Base-by-base conservation (phyloP, 2,329 filamentous ascomycete species). In the Epichloe hybrida region DNA sequence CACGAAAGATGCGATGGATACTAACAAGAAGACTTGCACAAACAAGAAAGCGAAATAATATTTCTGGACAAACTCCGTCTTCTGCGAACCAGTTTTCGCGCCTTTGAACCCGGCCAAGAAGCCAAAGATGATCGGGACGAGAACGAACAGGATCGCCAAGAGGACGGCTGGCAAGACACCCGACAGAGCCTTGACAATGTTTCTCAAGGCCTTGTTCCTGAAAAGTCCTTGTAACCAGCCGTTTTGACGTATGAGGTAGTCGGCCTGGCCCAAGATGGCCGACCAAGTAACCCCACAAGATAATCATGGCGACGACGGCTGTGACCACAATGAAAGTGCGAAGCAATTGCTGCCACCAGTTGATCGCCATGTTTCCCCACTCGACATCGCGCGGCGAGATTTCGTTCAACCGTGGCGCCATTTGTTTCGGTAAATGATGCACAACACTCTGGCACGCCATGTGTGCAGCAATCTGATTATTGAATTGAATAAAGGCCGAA, bases 401-500 rank as follows among this genome's bases (percentile, higher is more conserved):
- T 63, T 98, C 93, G n/a, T 95, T 86, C 40, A 87, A 78, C 31
- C 93, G 81, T 0, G 93, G 93, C 1, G 88, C 79, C 93, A 98
- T 98, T 44, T 95, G 86, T 59, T 87, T 87, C 1, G 93, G 93
- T 1, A 95, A 67, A 60, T 98, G 93, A 64, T 97, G 89, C 39
- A 86, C 89, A 44, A 94, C 76, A 46, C 88, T 83, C 64, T 98
- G 93, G 64, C 89, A 96, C 52, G 91, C 93, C 93, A 98, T 97
- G 61, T 98, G 93, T 0, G 93, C 93, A 5, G 91, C 90, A 2
- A 96, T 87, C 64, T 98, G 93, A 62, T 96, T 86, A 62, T 98
- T 95, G 75, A 98, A 98, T 64, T 98, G 93, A 54, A 98, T 89
- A 59, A 98, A 98, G 0, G 93, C 93, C 1, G 91, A 95, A 61